These are phyloP conservation scores for Claviceps purpurea DNA, from an alignment of 2,329 filamentous ascomycete species.

Conservation along the genomic window DNA sequence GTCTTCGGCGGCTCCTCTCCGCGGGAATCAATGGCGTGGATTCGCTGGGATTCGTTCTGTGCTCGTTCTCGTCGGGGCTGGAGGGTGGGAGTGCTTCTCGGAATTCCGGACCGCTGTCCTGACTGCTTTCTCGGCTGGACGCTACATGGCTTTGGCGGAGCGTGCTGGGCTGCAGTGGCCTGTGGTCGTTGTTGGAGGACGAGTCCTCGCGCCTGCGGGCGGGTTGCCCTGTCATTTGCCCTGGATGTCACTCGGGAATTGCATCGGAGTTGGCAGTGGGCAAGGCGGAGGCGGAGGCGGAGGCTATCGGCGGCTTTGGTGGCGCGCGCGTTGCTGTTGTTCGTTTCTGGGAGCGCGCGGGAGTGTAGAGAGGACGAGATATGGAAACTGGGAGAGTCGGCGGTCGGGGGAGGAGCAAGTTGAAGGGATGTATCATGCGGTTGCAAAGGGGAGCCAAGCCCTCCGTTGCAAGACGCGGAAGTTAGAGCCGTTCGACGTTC, in stretches of 20 bases:
- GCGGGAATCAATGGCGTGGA: slow-evolving; percentile 34
- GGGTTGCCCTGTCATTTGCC: slow-evolving; percentile 14
- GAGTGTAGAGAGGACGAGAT: background rate
- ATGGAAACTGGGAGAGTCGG: too few species aligned
- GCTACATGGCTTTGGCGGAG: slow-evolving; percentile 32
- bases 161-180: slow-evolving; percentile 29
- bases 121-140: slow-evolving; percentile 10
- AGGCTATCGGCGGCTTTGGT: background rate
- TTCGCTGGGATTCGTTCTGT: slow-evolving; percentile 24
- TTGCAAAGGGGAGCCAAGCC: background rate
- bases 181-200: slow-evolving; percentile 19
- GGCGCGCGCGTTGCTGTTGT: background rate
- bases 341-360: background rate
- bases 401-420: too few species aligned
- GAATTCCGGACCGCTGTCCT: slow-evolving; percentile 7
- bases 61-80: slow-evolving; percentile 6
- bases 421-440: background rate
- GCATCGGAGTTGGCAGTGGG: background rate
- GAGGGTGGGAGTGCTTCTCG: slow-evolving; percentile 5
- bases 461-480: background rate
- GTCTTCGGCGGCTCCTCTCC: slow-evolving; percentile 1
- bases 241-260: background rate
- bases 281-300: background rate
- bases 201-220: slow-evolving; percentile 18
- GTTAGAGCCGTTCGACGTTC: too few species aligned